phyloP scores from a whole-genome alignment of 2,329 filamentous ascomycete species.

The Knufia fluminis region DNA sequence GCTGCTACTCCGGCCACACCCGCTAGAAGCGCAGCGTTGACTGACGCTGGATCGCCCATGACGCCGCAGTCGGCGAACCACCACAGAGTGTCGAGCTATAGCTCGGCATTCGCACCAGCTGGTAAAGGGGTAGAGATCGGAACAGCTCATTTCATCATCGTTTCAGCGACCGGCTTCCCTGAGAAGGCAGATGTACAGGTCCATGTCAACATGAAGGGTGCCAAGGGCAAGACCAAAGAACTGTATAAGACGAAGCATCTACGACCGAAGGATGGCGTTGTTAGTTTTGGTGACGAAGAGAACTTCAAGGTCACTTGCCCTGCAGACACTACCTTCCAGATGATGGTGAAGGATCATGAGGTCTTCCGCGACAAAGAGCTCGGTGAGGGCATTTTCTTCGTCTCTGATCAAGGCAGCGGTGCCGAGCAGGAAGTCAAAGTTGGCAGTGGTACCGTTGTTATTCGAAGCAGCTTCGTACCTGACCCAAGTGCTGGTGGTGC shows the following conservation, averaged over 20 bases:
- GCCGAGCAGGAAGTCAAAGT: conserved; percentile 65
- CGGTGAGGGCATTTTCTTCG: conserved; percentile 78
- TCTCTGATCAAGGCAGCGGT: conserved; percentile 66
- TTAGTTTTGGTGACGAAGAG: conserved; percentile 60
- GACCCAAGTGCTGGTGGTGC: conserved; percentile 34
- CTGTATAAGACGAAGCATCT: conserved; percentile 88
- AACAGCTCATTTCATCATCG: conserved; percentile 67
- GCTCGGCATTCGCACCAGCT: conserved; percentile 43
- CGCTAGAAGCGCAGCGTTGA: conserved; percentile 11
- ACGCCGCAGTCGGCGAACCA: conserved; percentile 27
- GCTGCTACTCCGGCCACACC: conserved; percentile 16
- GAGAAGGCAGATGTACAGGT: conserved; percentile 70
- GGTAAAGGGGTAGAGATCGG: conserved; percentile 52
- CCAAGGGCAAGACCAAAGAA: conserved; percentile 59
- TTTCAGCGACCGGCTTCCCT: conserved; percentile 71
- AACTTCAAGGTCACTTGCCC: conserved; percentile 68
- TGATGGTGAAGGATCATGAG: conserved; percentile 76
- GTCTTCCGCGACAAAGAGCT: conserved; percentile 78
- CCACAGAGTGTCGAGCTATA: conserved; percentile 39
- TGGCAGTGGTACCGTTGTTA: conserved; percentile 60
- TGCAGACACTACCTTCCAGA: conserved; percentile 75
- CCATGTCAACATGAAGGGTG: conserved; percentile 54
- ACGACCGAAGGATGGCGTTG: conserved; percentile 57
- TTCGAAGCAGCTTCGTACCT: conserved; percentile 63
- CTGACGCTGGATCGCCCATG: conserved; percentile 15